phyloP scores from a whole-genome alignment of 2,329 filamentous ascomycete species.

The Blumeria hordei region DNA sequence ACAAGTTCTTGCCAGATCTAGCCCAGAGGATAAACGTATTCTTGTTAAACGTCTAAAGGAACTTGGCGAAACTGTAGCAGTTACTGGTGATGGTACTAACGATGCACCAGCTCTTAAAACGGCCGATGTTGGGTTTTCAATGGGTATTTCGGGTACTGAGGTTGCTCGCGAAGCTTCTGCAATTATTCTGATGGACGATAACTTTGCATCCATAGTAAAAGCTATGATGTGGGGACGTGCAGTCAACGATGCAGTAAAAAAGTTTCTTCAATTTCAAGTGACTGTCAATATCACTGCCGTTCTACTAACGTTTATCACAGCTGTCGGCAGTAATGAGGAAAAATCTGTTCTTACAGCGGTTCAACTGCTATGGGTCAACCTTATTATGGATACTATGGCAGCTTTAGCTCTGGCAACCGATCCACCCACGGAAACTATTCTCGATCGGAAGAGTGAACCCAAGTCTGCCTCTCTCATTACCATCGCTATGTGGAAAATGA shows the following conservation, averaged over 20 bases:
- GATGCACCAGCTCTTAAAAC: conserved; percentile 41
- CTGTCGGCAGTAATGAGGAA: conserved; percentile 38
- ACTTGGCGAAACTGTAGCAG: conserved; percentile 40
- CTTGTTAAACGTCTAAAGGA: conserved; percentile 39
- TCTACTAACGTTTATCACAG: conserved; percentile 51
- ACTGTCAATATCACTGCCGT: conserved; percentile 66
- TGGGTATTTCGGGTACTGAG: conserved; percentile 42
- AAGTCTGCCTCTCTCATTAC: conserved; percentile 61
- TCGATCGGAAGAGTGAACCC: conserved; percentile 50
- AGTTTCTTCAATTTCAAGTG: conserved; percentile 33
- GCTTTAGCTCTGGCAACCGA: conserved; percentile 54
- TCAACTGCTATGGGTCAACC: conserved; percentile 60
- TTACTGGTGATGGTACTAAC: conserved; percentile 42
- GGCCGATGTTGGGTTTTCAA: conserved; percentile 42
- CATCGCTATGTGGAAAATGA: conserved; percentile 98
- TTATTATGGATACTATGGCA: conserved; percentile 71
- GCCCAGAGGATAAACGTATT: conserved; percentile 43
- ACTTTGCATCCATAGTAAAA: conserved; percentile 37
- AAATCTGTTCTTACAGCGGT: conserved; percentile 52
- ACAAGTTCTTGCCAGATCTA: conserved; percentile 43
- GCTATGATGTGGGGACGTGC: conserved; percentile 36
- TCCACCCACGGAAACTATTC: conserved; percentile 41
- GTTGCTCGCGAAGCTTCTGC: conserved; percentile 36
- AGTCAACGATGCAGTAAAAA: conserved; percentile 28
- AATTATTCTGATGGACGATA: conserved; percentile 38